Conservation (phyloP, 129 eudicot genomes). For the Chrysanthemum seticuspe region DNA sequence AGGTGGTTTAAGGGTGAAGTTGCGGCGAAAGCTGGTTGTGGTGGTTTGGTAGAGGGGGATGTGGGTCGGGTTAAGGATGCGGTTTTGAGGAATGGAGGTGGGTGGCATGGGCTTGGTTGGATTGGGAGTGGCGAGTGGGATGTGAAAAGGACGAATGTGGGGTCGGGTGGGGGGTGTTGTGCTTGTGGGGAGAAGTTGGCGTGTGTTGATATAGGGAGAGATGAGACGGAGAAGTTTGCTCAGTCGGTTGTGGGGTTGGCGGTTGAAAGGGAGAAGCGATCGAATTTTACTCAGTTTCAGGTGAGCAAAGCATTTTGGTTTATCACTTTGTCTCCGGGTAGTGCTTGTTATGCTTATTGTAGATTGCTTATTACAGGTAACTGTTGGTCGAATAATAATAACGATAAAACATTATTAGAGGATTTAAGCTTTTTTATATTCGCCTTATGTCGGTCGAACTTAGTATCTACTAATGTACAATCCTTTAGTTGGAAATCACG, state of each 20-base stretch:
- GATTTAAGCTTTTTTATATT: not conserved
- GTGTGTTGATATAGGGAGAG: conserved; percentile 78
- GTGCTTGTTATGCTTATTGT: not conserved
- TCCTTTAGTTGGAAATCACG: no score
- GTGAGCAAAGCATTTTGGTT: conserved; percentile 31
- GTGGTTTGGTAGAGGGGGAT: conserved; percentile 37
- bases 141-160: conserved; percentile 41
- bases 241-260: conserved; percentile 71
- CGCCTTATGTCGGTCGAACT: not conserved
- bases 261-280: conserved; percentile 58
- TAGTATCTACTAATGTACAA: no score
- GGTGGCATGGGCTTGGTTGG: conserved; percentile 99
- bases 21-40: conserved; percentile 39
- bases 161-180: conserved; percentile 48
- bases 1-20: conserved; percentile 61
- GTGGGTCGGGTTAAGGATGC: conserved; percentile 51
- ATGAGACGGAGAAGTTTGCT: conserved; percentile 75
- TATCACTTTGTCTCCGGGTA: no score
- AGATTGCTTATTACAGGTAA: not conserved
- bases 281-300: conserved; percentile 80
- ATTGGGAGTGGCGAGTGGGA: conserved; percentile 71
- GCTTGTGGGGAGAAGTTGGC: conserved; percentile 62
- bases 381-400: not conserved
- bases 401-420: no score
- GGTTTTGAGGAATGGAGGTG: conserved; percentile 71